Evolutionary conservation across 1,139 yeast species (phyloP).

Genomic region (Eremothecium gossypii): DNA sequence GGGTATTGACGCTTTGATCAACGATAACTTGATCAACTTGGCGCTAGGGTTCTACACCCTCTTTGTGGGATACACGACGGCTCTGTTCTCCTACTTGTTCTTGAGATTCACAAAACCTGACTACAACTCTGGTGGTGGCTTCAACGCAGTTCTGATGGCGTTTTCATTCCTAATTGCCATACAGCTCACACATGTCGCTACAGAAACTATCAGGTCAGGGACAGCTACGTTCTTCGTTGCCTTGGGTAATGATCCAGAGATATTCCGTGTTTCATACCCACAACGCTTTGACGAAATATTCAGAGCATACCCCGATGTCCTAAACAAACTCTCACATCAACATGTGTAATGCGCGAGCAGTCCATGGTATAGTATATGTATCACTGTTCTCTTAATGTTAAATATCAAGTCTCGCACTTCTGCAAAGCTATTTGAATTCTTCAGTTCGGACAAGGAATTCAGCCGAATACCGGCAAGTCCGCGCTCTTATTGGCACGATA

Average conservation of each 20-base stretch:
- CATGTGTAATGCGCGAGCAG: slow-evolving; percentile 13
- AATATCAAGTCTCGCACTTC: too few species aligned
- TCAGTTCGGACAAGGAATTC: too few species aligned
- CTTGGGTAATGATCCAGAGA: slow-evolving; percentile 79
- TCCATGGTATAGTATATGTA: too few species aligned
- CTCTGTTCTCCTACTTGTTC: slow-evolving; percentile 63
- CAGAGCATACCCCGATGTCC: slow-evolving; percentile 66
- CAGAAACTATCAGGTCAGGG: slow-evolving; percentile 72
- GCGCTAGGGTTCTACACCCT: slow-evolving; percentile 65
- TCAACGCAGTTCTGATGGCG: slow-evolving; percentile 69
- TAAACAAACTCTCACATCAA: slow-evolving; percentile 40
- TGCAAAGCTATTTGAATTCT: too few species aligned
- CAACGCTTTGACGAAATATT: slow-evolving; percentile 65
- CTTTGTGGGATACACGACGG: slow-evolving; percentile 60
- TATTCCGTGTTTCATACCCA: slow-evolving; percentile 69
- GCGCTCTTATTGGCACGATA: too few species aligned
- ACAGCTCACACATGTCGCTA: slow-evolving; percentile 66
- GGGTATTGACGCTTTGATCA: slow-evolving; percentile 80
- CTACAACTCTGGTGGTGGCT: slow-evolving; percentile 58
- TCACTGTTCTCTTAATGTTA: too few species aligned
- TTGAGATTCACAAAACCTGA: slow-evolving; percentile 64
- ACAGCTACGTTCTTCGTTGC: slow-evolving; percentile 82
- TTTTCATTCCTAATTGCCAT: slow-evolving; percentile 67
- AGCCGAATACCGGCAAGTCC: too few species aligned
- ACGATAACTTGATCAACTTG: slow-evolving; percentile 73